Percentiles rank a stretch among this genome's conserved stretches.
Evolutionary conservation across 2,329 filamentous ascomycete species (phyloP).

Genomic region (Alternaria triticina): DNA sequence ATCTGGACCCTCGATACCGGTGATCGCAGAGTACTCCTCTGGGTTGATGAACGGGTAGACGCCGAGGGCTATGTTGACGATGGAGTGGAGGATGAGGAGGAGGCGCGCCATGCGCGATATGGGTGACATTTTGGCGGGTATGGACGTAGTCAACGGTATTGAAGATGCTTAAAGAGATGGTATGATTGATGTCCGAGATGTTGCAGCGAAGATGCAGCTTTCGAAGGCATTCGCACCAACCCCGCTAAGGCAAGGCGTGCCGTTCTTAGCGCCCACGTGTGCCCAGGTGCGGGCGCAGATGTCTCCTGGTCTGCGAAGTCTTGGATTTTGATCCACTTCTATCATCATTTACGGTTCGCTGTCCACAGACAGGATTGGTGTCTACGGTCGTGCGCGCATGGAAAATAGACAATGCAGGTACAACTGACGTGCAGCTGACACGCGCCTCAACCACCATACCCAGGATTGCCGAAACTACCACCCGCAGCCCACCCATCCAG

Average conservation of each 20-base stretch:
- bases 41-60: slow-evolving; percentile 10
- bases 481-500: slow-evolving; percentile 6
- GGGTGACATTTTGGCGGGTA: slow-evolving; percentile 2
- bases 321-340: background rate
- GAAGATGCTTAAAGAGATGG: background rate
- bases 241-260: background rate
- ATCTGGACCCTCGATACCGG: background rate
- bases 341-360: background rate
- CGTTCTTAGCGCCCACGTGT: background rate
- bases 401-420: background rate
- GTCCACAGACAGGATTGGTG: background rate
- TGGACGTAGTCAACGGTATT: background rate
- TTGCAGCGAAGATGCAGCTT: background rate
- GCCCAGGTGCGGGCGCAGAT: background rate
- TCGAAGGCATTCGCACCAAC: background rate
- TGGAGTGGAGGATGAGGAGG: slow-evolving; percentile 14
- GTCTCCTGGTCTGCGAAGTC: background rate
- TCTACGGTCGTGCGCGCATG: background rate
- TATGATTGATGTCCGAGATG: background rate
- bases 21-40: background rate
- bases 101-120: slow-evolving; percentile 11
- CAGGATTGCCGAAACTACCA: background rate
- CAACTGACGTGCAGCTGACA: background rate
- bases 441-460: background rate
- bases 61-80: slow-evolving; percentile 19